phyloP scores from a whole-genome alignment of 2,329 filamentous ascomycete genomes.

The Aspergillus tanneri region DNA sequence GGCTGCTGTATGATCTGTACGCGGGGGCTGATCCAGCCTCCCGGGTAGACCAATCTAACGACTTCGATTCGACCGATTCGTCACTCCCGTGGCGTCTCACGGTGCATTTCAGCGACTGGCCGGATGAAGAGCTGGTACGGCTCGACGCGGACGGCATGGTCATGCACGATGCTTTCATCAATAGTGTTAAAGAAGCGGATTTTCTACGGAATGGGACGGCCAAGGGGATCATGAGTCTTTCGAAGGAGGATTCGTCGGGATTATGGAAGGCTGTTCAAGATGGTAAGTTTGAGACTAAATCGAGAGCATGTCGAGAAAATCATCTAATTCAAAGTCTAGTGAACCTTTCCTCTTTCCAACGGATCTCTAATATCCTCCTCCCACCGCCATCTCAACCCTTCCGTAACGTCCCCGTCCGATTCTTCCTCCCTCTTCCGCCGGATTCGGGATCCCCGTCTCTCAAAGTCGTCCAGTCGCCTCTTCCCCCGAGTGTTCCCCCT shows the following conservation, averaged over 20 bases:
- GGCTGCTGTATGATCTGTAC: conserved; percentile 68
- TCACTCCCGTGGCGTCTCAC: conserved; percentile 62
- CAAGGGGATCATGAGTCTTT: conserved; percentile 85
- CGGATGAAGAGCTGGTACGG: conserved; percentile 57
- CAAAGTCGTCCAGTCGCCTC: conserved; percentile 72
- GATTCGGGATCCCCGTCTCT: conserved; percentile 50
- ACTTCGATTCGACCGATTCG: conserved; percentile 17
- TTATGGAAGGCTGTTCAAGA: conserved; percentile 79
- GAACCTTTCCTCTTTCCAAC: conserved; percentile 69
- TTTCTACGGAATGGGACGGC: conserved; percentile 85
- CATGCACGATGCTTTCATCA: conserved; percentile 66
- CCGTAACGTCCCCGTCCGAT: conserved; percentile 78
- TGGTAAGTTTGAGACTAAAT: conserved; percentile 50
- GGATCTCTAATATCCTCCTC: conserved; percentile 74
- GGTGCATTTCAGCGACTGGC: conserved; percentile 61
- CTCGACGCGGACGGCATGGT: conserved; percentile 56
- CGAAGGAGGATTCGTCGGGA: conserved; percentile 76
- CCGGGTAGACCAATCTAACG: conserved; percentile 22
- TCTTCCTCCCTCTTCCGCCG: conserved; percentile 75
- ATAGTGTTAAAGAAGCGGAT: conserved; percentile 76
- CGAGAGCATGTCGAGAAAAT: not conserved
- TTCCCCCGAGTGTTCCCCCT: conserved; percentile 53
- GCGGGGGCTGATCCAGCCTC: conserved; percentile 53
- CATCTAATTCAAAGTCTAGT: too few relatives aligned
- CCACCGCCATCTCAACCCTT: conserved; percentile 66